phyloP scores from a whole-genome alignment of 352 stramenopile species.

The Phytophthora pluvialis region DNA sequence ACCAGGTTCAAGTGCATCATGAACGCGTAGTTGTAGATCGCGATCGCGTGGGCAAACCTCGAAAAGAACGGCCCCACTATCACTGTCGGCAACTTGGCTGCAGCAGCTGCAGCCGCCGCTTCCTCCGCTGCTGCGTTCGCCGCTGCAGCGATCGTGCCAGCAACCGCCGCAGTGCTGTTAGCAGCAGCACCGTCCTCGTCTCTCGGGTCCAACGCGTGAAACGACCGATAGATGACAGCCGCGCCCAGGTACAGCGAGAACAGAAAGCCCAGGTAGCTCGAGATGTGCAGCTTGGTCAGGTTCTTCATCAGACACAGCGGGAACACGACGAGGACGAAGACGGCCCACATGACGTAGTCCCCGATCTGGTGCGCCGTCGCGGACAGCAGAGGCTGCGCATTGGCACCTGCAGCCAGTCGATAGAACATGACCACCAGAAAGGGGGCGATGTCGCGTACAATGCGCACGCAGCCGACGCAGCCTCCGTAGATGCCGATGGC shows the following conservation, averaged over 20 bases:
- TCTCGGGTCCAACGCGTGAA: conserved; percentile 29
- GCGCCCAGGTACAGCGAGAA: conserved; percentile 71
- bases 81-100: conserved; percentile 37
- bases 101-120: conserved; percentile 10
- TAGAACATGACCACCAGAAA: conserved; percentile 55
- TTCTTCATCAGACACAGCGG: conserved; percentile 78
- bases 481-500: conserved; percentile 73
- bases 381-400: conserved; percentile 19
- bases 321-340: conserved; percentile 64
- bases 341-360: conserved; percentile 57
- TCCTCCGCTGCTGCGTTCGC: conserved; percentile 28
- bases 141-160: conserved; percentile 12
- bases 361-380: conserved; percentile 34
- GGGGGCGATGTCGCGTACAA: conserved; percentile 69
- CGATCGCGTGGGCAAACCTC: conserved; percentile 60
- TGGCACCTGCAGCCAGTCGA: conserved; percentile 22
- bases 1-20: conserved; percentile 88
- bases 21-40: conserved; percentile 88
- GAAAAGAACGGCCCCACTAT: conserved; percentile 43
- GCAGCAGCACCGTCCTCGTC: conserved; percentile 11
- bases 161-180: conserved; percentile 12
- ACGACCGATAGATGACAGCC: conserved; percentile 63
- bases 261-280: conserved; percentile 73
- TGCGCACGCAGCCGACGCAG: conserved; percentile 74
- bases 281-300: conserved; percentile 67